Percentiles rank a stretch among this genome's conserved stretches.
phyloP scores from a whole-genome alignment of 352 stramenopile genomes.

The Pythium guiyangense region DNA sequence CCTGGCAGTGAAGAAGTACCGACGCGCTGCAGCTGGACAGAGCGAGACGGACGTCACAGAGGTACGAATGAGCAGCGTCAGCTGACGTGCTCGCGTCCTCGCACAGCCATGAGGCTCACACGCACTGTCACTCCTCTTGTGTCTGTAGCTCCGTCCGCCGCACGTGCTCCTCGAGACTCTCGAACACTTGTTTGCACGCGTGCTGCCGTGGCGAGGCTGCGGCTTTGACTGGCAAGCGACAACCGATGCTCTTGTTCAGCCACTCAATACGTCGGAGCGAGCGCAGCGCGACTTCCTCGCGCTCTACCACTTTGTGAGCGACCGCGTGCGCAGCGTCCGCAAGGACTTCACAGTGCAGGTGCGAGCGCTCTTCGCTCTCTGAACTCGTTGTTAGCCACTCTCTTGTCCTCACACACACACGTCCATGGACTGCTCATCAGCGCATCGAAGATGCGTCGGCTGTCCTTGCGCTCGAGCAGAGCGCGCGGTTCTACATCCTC shows the following conservation, averaged over 20 bases:
- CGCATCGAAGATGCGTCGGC: slow-evolving; percentile 28
- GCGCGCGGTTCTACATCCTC: slow-evolving; percentile 54
- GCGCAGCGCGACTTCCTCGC: slow-evolving; percentile 32
- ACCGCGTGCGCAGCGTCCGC: slow-evolving; percentile 63
- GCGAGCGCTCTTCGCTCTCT: neutral
- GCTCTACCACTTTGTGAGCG: slow-evolving; percentile 67
- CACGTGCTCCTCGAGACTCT: slow-evolving; percentile 35
- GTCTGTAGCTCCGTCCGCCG: slow-evolving; percentile 28
- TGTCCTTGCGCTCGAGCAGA: slow-evolving; percentile 38
- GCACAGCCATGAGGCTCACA: neutral
- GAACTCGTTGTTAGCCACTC: too few relatives aligned
- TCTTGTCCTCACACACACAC: neutral
- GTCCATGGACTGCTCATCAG: slow-evolving; percentile 12
- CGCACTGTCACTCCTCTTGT: neutral
- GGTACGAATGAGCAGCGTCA: neutral
- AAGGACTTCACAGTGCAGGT: slow-evolving; percentile 75
- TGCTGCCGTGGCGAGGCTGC: slow-evolving; percentile 27
- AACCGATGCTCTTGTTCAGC: too few relatives aligned
- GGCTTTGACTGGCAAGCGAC: slow-evolving; percentile 22
- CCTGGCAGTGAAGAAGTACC: slow-evolving; percentile 45
- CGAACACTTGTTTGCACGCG: slow-evolving; percentile 33
- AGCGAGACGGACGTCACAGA: slow-evolving; percentile 15
- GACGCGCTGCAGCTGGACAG: slow-evolving; percentile 39
- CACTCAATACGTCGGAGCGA: neutral
- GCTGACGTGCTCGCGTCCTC: neutral